Conservation (phyloP, 192 early-diverging fungal genomes). For the Coemansia sp. region DNA sequence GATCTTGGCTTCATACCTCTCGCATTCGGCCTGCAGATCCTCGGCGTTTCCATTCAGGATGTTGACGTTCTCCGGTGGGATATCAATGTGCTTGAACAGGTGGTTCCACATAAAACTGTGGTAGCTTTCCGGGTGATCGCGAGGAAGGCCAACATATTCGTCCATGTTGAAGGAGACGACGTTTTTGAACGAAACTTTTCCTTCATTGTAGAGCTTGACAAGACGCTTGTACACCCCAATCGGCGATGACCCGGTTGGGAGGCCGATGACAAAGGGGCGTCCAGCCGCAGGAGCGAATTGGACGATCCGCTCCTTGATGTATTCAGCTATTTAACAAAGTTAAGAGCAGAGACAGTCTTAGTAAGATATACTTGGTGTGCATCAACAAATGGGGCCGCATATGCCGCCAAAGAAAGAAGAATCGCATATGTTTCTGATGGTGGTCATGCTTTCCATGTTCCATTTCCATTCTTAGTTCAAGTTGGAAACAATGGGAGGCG, state of each 20-base stretch:
- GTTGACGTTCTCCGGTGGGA: slow-evolving; percentile 79
- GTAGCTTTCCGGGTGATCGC: slow-evolving; percentile 87
- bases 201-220: slow-evolving; percentile 69
- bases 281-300: slow-evolving; percentile 74
- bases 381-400: too few relatives aligned
- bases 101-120: slow-evolving; percentile 93
- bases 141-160: slow-evolving; percentile 82
- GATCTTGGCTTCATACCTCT: slow-evolving; percentile 79
- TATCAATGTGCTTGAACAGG: slow-evolving; percentile 87
- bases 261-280: slow-evolving; percentile 82
- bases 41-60: slow-evolving; percentile 84
- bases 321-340: slow-evolving; percentile 60
- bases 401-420: neutral
- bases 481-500: neutral
- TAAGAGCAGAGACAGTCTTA: slow-evolving; percentile 45
- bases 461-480: neutral
- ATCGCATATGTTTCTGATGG: neutral
- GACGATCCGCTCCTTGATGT: slow-evolving; percentile 78
- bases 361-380: too few relatives aligned
- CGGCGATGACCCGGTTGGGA: slow-evolving; percentile 88
- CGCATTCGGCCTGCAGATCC: slow-evolving; percentile 80
- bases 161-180: slow-evolving; percentile 94
- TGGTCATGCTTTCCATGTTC: neutral
- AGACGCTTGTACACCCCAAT: slow-evolving; percentile 79
- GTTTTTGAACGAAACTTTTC: slow-evolving; percentile 74